Conservation (phyloP, 306 rosid genomes). For the Mucuna pruriens region DNA sequence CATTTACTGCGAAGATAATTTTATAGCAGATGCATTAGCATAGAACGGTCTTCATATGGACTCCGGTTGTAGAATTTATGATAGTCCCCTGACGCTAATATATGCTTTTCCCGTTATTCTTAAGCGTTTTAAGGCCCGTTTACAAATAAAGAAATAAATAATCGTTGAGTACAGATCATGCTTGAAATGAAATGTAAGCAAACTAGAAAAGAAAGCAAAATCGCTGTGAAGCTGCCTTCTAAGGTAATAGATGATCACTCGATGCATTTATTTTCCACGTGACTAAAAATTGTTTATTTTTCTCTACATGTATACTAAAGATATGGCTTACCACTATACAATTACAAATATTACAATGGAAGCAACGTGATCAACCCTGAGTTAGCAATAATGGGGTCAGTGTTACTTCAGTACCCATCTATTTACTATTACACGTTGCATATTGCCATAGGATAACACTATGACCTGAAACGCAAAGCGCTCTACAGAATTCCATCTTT, state of each 20-base stretch:
- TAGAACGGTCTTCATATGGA: no score
- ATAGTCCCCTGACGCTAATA: no score
- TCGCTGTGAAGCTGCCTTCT: not conserved
- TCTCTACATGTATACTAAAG: not conserved
- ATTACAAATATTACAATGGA: conserved; percentile 39
- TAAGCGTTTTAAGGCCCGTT: no score
- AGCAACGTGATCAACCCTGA: conserved; percentile 34
- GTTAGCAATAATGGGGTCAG: not conserved
- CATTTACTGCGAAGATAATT: no score
- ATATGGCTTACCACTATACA: no score
- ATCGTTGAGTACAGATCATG: not conserved
- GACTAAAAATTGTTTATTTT: not conserved
- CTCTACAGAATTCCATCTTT: conserved; percentile 11
- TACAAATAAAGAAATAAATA: no score
- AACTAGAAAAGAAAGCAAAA: no score
- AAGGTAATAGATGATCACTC: not conserved
- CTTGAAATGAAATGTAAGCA: not conserved
- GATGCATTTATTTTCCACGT: not conserved
- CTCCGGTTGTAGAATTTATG: no score
- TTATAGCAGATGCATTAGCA: no score
- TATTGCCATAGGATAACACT: conserved; percentile 12
- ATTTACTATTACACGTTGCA: conserved; percentile 5
- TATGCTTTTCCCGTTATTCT: no score
- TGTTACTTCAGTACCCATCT: conserved; percentile 23
- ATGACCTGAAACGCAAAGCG: conserved; percentile 4